These are phyloP conservation scores for Colletotrichum truncatum DNA, from an alignment of 2,329 filamentous ascomycete species.

Conservation along the genomic window DNA sequence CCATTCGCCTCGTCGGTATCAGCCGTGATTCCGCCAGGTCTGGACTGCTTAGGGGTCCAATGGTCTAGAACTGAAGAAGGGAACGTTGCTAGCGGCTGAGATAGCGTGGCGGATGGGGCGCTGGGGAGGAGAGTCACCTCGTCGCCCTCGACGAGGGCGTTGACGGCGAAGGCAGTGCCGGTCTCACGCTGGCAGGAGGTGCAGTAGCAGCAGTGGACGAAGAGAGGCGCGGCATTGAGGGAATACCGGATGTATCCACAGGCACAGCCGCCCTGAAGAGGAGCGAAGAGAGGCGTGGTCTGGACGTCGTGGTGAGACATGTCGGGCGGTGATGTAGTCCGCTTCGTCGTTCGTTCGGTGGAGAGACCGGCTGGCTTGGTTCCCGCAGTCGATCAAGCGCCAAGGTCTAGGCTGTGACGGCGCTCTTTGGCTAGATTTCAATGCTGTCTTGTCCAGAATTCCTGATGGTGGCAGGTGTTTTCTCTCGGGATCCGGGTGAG, in stretches of 20 bases:
- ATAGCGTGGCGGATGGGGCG: slow-evolving; percentile 31
- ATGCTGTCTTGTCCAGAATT: background rate
- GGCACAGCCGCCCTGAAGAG: slow-evolving; percentile 63
- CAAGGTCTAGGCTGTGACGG: background rate
- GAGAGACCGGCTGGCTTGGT: slow-evolving; percentile 14
- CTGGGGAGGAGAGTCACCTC: slow-evolving; percentile 43
- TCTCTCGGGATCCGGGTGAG: background rate
- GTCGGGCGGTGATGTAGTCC: background rate
- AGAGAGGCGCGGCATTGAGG: slow-evolving; percentile 62
- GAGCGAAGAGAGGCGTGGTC: background rate
- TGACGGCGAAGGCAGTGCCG: slow-evolving; percentile 49
- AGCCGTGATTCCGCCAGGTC: background rate
- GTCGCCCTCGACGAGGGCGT: slow-evolving; percentile 51
- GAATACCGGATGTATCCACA: slow-evolving; percentile 77
- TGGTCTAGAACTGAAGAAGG: slow-evolving; percentile 1
- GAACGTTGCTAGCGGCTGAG: slow-evolving; percentile 8
- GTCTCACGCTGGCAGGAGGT: slow-evolving; percentile 55
- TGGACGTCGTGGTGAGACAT: slow-evolving; percentile 22
- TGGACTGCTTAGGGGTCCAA: slow-evolving; percentile 12
- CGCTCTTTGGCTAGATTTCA: background rate
- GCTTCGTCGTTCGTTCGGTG: background rate
- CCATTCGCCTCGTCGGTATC: background rate
- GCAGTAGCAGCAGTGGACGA: slow-evolving; percentile 58
- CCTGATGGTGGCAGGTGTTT: background rate
- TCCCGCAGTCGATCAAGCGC: background rate